Base-by-base conservation (phyloP, 2,329 filamentous ascomycete genomes). In the Falciphora oryzae region DNA sequence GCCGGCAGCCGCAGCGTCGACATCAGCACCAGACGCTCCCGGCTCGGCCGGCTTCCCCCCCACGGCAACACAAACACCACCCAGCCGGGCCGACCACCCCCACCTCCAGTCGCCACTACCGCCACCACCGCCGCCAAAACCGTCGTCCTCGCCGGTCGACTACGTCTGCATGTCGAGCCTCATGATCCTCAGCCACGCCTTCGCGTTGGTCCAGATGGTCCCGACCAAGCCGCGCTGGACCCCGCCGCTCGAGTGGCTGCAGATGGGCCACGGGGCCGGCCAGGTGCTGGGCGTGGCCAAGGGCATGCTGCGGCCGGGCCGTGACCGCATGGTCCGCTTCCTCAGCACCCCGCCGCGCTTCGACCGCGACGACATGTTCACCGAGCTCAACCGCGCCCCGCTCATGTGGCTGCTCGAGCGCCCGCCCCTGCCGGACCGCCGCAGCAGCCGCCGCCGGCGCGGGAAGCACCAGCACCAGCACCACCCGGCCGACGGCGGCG, bases 191-290 rank as follows among this genome's bases (percentile, higher is more conserved):
- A 70, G 72, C n/a, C 75, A 77, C 68, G 73, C 73, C 44, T 70
- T 77, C 62, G 75, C 75, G 10, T 68, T 77, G 10, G 75, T 78
- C 22, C 76, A 78, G 71, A 77, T 75, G 14, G 66, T 76, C 57
- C 69, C 72, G 25, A 63, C 71, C 31, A 70, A 73, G 59, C 75
- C 74, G 2, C 25, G 38, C 35, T 77, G 76, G 76, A 72, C 76
- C 66, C 75, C 76, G 38, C 76, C 75, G 22, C 61, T 73, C n/a
- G 74, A 77, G 65, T 78, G 69, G 69, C 63, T 72, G 38, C 68
- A 70, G 61, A 68, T 72, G 63, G 71, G 70, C 4, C 72, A 71
- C 14, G 75, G 75, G 25, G 74, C 75, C 2, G 74, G 73, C 0
- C 66, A 71, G 64, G 72, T 77, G 60, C 72, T 77, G 63, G 67